phyloP scores from a whole-genome alignment of 164 flowering plant genomes.

The Hamamelis virginiana region DNA sequence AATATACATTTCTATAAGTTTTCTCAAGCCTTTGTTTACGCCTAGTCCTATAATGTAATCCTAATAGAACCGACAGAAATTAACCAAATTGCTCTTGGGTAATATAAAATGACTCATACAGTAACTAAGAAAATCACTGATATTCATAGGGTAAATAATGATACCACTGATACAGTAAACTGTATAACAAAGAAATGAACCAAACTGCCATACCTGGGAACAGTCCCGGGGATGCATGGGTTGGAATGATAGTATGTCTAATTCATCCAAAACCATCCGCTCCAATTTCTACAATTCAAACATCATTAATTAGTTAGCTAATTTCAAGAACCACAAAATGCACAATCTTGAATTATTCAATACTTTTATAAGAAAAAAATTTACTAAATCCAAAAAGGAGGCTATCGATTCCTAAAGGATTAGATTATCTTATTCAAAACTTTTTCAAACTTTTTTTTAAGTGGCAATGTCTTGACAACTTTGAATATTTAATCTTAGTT shows the following conservation, averaged over 20 bases:
- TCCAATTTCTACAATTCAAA: constrained; percentile 56
- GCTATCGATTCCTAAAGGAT: too few species aligned
- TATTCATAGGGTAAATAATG: not conserved
- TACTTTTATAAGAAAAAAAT: not conserved
- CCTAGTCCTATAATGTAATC: not conserved
- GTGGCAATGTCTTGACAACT: too few species aligned
- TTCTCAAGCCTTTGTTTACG: too few species aligned
- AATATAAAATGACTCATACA: not conserved
- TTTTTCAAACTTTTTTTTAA: too few species aligned
- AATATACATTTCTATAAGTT: too few species aligned
- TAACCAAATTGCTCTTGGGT: not conserved
- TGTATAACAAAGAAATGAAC: not conserved
- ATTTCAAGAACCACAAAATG: not conserved
- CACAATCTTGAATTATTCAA: not conserved
- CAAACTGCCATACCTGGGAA: constrained; percentile 65
- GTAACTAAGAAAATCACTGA: not conserved
- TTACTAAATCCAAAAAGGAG: too few species aligned
- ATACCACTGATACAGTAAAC: not conserved
- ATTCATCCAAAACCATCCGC: constrained; percentile 72
- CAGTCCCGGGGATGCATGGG: constrained; percentile 86
- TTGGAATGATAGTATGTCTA: constrained; percentile 65
- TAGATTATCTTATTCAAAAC: too few species aligned
- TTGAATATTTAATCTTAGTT: too few species aligned
- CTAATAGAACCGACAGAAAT: not conserved
- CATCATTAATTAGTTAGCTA: constrained; percentile 4